These are phyloP conservation scores for Suhomyces anneliseae DNA, from an alignment of 1,139 yeast species.

Conservation along the genomic window DNA sequence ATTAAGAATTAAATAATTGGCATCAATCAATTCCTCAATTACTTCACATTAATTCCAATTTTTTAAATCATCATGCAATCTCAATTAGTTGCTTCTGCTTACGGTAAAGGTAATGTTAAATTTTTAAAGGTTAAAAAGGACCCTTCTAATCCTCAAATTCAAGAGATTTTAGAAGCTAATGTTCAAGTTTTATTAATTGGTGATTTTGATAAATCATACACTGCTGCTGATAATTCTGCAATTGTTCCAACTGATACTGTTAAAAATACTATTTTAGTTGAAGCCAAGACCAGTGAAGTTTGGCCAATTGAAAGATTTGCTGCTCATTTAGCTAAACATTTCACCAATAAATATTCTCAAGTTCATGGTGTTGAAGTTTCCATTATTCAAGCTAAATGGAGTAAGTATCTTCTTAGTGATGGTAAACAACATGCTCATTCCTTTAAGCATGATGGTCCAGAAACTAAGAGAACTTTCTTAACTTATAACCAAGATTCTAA, in stretches of 20 bases:
- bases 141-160: constrained; percentile 64
- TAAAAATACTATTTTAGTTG: constrained; percentile 79
- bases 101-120: constrained; percentile 91
- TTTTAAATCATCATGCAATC: constrained; percentile 11
- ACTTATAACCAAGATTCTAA: constrained; percentile 49
- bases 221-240: constrained; percentile 82
- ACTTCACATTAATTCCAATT: background rate
- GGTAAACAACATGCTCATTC: constrained; percentile 83
- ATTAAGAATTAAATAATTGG: too few species aligned
- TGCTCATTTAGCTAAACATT: constrained; percentile 79
- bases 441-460: constrained; percentile 81
- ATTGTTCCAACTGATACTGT: constrained; percentile 94
- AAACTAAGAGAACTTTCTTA: constrained; percentile 63
- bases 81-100: constrained; percentile 51
- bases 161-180: constrained; percentile 82
- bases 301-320: constrained; percentile 94
- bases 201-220: constrained; percentile 73
- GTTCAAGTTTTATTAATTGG: constrained; percentile 76
- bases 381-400: constrained; percentile 76
- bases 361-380: constrained; percentile 68
- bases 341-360: constrained; percentile 70
- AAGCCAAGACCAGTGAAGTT: constrained; percentile 76
- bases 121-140: constrained; percentile 84
- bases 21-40: too few species aligned
- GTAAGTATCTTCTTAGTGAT: constrained; percentile 61